phyloP scores from a whole-genome alignment of 2,329 filamentous ascomycete species.

The Colletotrichum sp. region DNA sequence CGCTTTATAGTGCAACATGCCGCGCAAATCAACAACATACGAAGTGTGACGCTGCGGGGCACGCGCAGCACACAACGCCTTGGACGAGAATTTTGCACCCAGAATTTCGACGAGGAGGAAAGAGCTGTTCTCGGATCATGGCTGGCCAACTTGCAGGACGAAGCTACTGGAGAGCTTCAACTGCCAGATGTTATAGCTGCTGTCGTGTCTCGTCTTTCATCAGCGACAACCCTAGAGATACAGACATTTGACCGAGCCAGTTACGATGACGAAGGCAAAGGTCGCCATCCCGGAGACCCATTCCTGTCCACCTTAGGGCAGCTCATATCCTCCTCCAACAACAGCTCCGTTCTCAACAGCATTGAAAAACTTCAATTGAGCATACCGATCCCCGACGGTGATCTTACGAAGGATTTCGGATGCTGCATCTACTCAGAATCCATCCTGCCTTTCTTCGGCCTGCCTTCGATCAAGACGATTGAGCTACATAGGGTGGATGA shows the following conservation, averaged over 20 bases:
- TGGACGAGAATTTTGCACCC: neutral
- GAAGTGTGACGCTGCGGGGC: neutral
- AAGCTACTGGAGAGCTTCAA: neutral
- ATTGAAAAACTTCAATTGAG: neutral
- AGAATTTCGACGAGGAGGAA: neutral
- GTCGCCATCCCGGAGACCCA: neutral
- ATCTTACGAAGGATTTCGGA: neutral
- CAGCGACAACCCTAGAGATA: neutral
- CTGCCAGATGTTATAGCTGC: neutral
- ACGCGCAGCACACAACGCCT: rapidly evolving
- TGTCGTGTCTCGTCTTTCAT: neutral
- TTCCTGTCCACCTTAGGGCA: neutral
- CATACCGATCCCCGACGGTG: neutral
- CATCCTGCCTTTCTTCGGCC: neutral
- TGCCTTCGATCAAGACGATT: neutral
- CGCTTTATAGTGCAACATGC: neutral
- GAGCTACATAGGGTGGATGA: neutral
- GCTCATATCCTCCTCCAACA: neutral
- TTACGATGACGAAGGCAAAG: neutral
- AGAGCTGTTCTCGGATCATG: neutral
- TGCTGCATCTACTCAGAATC: neutral
- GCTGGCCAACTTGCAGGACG: neutral
- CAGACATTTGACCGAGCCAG: neutral
- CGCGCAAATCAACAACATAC: neutral
- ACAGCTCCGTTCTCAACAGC: neutral